Percentiles rank a stretch among this genome's conserved stretches.
phyloP scores from a whole-genome alignment of 805 yeast genomes.

The Maudiozyma bulderi region DNA sequence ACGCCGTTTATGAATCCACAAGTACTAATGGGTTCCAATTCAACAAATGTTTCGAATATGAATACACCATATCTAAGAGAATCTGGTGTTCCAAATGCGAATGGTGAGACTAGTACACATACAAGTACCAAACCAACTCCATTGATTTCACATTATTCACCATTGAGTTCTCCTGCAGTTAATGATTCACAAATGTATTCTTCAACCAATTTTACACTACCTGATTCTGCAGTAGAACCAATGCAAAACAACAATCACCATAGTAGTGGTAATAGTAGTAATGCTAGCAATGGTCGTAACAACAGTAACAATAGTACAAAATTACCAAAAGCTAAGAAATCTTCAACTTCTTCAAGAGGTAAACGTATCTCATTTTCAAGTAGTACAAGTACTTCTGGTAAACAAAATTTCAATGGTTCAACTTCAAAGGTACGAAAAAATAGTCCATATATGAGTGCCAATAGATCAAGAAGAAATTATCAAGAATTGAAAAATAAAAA shows the following conservation, averaged over 20 bases:
- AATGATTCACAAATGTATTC: not conserved
- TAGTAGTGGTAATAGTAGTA: too few relatives aligned
- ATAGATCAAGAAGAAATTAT: conserved; percentile 9
- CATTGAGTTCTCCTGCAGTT: conserved; percentile 50
- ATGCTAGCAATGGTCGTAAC: too few relatives aligned
- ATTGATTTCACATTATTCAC: conserved; percentile 16
- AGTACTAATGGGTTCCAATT: not conserved
- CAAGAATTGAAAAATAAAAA: conserved; percentile 3
- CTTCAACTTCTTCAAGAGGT: conserved; percentile 2
- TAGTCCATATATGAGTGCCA: conserved; percentile 23
- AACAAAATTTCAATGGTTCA: conserved; percentile 2
- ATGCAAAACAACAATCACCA: not conserved
- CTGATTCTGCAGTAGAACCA: conserved; percentile 6
- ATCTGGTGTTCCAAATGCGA: not conserved
- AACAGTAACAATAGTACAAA: not conserved
- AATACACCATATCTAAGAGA: conserved; percentile 4
- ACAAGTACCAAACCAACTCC: not conserved
- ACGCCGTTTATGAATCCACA: conserved; percentile 10
- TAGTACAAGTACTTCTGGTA: not conserved
- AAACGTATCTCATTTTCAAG: conserved; percentile 3
- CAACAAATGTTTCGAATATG: not conserved
- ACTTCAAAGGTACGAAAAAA: conserved; percentile 26
- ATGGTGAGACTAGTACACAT: not conserved
- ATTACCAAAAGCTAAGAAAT: not conserved
- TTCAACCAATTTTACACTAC: conserved; percentile 11